phyloP scores from a whole-genome alignment of 2,329 filamentous ascomycete species.

The Pseudogymnoascus sp. region DNA sequence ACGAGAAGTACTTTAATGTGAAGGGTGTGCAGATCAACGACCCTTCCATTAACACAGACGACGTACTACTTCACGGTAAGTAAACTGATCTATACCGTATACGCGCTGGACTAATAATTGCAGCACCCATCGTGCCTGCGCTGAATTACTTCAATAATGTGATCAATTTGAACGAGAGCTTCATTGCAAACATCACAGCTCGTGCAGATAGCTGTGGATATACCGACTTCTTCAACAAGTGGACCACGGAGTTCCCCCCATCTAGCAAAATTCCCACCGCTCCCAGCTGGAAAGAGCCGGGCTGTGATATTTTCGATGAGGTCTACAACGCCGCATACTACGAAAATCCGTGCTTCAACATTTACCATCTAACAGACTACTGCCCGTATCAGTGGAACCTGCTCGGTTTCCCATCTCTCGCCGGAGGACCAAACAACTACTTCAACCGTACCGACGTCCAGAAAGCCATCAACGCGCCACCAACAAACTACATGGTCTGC shows the following conservation, averaged over 20 bases:
- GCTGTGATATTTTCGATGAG: slow-evolving; percentile 30
- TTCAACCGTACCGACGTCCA: slow-evolving; percentile 57
- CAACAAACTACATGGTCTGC: slow-evolving; percentile 46
- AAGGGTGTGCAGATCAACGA: slow-evolving; percentile 55
- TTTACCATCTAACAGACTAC: slow-evolving; percentile 53
- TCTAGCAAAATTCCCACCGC: slow-evolving; percentile 41
- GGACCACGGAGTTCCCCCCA: slow-evolving; percentile 50
- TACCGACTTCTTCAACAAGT: slow-evolving; percentile 39
- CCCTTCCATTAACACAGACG: slow-evolving; percentile 40
- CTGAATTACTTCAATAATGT: slow-evolving; percentile 43
- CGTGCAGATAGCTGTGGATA: slow-evolving; percentile 45
- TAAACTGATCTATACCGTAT: neutral
- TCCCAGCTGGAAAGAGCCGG: slow-evolving; percentile 13
- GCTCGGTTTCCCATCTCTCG: slow-evolving; percentile 38
- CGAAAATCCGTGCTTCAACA: slow-evolving; percentile 59
- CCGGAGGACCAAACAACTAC: slow-evolving; percentile 48
- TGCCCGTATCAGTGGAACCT: slow-evolving; percentile 25
- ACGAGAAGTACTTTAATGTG: slow-evolving; percentile 52
- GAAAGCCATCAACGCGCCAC: slow-evolving; percentile 50
- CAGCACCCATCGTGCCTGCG: slow-evolving; percentile 38
- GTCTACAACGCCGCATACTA: slow-evolving; percentile 41
- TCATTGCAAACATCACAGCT: slow-evolving; percentile 38
- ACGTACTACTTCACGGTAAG: slow-evolving; percentile 18
- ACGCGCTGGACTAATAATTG: slow-evolving; percentile 10
- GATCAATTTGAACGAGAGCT: slow-evolving; percentile 46